A percentile compares a stretch with the other conserved stretches of the same genome.
phyloP scores from a whole-genome alignment of 352 stramenopile species.

The Phytopythium aichiense region DNA sequence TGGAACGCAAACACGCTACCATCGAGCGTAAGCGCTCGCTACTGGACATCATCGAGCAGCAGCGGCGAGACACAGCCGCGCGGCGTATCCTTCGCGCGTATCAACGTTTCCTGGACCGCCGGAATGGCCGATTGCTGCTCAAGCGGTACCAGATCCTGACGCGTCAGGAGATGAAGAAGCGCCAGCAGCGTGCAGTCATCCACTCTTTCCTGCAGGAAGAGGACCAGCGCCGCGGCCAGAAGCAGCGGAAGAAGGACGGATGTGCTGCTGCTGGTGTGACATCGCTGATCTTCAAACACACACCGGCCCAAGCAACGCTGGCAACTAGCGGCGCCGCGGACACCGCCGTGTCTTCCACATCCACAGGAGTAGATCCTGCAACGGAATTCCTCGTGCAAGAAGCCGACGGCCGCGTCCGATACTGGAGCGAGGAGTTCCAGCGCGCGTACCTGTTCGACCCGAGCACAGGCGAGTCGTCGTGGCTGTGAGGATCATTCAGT shows the following conservation, averaged over 20 bases:
- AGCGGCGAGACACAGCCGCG: constrained; percentile 21
- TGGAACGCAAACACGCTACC: constrained; percentile 7
- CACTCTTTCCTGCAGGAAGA: constrained; percentile 46
- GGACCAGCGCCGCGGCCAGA: constrained; percentile 25
- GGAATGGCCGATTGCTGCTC: constrained; percentile 35
- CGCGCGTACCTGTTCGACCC: constrained; percentile 44
- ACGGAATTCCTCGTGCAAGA: neutral
- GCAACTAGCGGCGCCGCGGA: neutral
- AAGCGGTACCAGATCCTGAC: constrained; percentile 42
- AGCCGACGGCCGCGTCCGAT: constrained; percentile 24
- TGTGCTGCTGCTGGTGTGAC: neutral
- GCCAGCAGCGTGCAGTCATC: constrained; percentile 47
- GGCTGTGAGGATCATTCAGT: constrained; percentile 23
- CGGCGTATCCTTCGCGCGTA: constrained; percentile 32
- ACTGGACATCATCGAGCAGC: constrained; percentile 19
- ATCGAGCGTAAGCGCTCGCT: constrained; percentile 7
- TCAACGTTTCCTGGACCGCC: constrained; percentile 16
- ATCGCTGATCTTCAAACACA: neutral
- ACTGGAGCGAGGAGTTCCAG: constrained; percentile 64
- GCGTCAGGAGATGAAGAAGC: constrained; percentile 39
- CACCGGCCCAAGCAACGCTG: neutral
- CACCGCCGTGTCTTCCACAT: neutral
- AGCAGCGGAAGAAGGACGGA: constrained; percentile 8
- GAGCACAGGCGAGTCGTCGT: constrained; percentile 36
- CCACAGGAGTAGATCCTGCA: neutral